These are phyloP conservation scores for Xylaria venustula DNA, from an alignment of 495 filamentous ascomycete species.

Conservation along the genomic window DNA sequence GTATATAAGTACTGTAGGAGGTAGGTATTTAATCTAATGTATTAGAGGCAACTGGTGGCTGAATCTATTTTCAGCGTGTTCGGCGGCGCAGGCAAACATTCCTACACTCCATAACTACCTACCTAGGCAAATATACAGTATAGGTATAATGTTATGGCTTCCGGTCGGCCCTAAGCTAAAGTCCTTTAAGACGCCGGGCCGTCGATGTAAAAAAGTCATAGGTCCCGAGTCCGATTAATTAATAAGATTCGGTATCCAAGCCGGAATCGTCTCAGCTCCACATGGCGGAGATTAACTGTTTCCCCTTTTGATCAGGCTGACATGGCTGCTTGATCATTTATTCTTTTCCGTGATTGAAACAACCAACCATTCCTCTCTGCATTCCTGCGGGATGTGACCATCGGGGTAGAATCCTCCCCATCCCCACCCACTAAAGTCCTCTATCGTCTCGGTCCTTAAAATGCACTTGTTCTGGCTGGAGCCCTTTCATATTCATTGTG, in stretches of 20 bases:
- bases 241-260: too few species aligned
- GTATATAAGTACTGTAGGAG: too few species aligned
- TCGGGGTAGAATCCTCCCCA: constrained; percentile 1
- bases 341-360: background rate
- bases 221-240: background rate
- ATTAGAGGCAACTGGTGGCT: background rate
- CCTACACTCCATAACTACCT: too few species aligned
- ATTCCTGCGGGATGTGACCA: background rate
- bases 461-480: too few species aligned
- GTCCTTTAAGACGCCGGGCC: constrained; percentile 4
- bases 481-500: too few species aligned
- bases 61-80: background rate
- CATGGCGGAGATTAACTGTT: constrained; percentile 9
- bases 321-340: background rate
- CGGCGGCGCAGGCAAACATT: background rate
- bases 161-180: constrained; percentile 5
- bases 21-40: too few species aligned
- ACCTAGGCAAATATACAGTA: too few species aligned
- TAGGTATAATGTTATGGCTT: background rate
- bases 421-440: background rate
- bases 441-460: background rate
- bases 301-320: constrained; percentile 7
- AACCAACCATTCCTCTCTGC: background rate
- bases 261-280: constrained; percentile 5
- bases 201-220: background rate